Evolutionary conservation across 1,284 basidiomycete genomes (phyloP), one percentile per base, ranked within the genome.

Genomic region (Cryptococcus sp.): DNA sequence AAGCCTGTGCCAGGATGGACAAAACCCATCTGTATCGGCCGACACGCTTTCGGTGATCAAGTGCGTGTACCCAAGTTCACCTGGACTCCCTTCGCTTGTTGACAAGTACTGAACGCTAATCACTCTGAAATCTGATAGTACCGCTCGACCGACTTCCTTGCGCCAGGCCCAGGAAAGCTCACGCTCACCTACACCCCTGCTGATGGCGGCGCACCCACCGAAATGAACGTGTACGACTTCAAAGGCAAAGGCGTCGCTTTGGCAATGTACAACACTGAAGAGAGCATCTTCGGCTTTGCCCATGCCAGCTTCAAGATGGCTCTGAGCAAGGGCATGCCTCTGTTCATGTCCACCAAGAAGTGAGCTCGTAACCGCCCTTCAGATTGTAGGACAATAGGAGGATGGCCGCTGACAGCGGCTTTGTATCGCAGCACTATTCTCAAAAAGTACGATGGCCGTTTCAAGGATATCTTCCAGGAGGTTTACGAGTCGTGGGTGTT

Each of bases 291-390:
- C 41, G 95, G 95, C 27, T 99, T 99, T 73, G 95, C 95, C 3
- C 94, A 98, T 81, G 85, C 94, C 8, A 93, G 90, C 43, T 98
- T 99, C 85, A 97, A 97, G 83, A 95, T 98, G 90, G 95, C 93
- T n/a, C 78, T 98, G 58, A 79, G 85, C 46, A 98, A 98, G 87
- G 91, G 93, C 81, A 88, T 97, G 85, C 89, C 92, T 50, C 69
- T 85, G 85, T 96, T 93, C 84, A 86, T 96, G 88, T 93, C 91
- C n/a, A 96, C 93, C 45, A 96, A 96, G 83, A 95, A 96, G 75
- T 75, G 47, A 62, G 75, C 59, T 48, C 20, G 3, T 43, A 25
- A 46, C 17, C 16, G 23, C 15, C 22, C 17, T 23, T 38, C 19
- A 51, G 13, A 35, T 8, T n/a, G 11, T 17, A 42, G 27, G 10